These are phyloP conservation scores for Psilocybe azurescens DNA, from an alignment of 768 basidiomycete genomes.

Conservation along the genomic window DNA sequence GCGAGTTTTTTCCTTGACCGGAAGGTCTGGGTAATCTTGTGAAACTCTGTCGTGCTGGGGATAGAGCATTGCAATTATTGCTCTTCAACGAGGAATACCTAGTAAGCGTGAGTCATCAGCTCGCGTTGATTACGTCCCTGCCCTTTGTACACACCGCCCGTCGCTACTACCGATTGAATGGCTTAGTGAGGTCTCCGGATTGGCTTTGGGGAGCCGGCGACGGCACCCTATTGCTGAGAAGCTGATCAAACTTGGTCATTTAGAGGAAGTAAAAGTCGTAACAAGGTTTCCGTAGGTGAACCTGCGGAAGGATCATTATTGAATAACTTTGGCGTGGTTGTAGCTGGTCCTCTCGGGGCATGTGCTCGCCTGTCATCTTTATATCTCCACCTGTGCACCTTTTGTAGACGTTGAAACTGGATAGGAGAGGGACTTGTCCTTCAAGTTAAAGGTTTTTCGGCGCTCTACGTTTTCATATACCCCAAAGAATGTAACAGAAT, in stretches of 20 bases:
- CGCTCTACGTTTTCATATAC: constrained; percentile 34
- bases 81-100: constrained; percentile 92
- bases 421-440: constrained; percentile 11
- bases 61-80: constrained; percentile 93
- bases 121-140: constrained; percentile 90
- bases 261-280: constrained; percentile 87
- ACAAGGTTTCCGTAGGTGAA: constrained; percentile 86
- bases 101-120: constrained; percentile 90
- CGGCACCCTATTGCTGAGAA: constrained; percentile 47
- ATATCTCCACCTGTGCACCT: constrained; percentile 54
- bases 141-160: constrained; percentile 91
- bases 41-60: constrained; percentile 53
- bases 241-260: constrained; percentile 81
- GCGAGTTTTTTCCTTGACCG: constrained; percentile 79
- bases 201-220: constrained; percentile 66
- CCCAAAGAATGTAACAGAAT: constrained; percentile 31
- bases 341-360: constrained; percentile 36
- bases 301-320: constrained; percentile 80
- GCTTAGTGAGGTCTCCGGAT: constrained; percentile 89
- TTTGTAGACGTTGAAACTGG: constrained; percentile 31
- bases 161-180: constrained; percentile 92
- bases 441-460: constrained; percentile 16
- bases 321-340: constrained; percentile 40
- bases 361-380: constrained; percentile 43
- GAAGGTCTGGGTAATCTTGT: constrained; percentile 59